Base-by-base conservation (phyloP, 2,329 filamentous ascomycete species). In the Monosporascus sp. region DNA sequence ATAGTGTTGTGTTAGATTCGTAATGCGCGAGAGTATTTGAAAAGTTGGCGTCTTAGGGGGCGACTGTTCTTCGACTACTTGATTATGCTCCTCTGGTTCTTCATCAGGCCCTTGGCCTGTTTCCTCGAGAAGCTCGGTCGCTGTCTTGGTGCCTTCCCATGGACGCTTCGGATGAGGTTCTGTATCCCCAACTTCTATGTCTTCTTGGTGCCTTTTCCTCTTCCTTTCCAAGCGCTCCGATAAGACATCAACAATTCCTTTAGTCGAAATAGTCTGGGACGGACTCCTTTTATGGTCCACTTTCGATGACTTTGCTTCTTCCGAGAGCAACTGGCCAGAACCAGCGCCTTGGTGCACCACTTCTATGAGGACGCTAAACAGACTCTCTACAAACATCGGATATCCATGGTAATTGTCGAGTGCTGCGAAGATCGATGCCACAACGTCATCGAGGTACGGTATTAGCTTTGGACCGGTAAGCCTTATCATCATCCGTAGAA, bases 371-470 rank as follows among this genome's bases (percentile, higher is more conserved):
- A 96, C 91, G 1, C 82, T 76, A 67, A 97, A 99, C 6, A 99
- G 75, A 46, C 86, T 81, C 65, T 96, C 91, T 1, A 96, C 92
- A 53, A 99, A 85, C 19, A 80, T 74, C 0, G 91, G 86, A 67
- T 99, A 97, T 1, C 94, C 94, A 63, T 99, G 94, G 63, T 94
- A 99, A 63, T 91, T 89, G 60, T 97, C 91, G n/a, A 99, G 74
- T 0, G 92, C 91, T 0, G 89, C 88, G 68, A 99, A 97, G 40
- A 99, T 91, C 1, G 90, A 93, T 5, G 86, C 88, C 3, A 97
- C 85, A 1, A 96, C 83, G 65, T 99, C 94, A 65, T 97, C 93
- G 2, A 99, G 76, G 65, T 92, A 97, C 0, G 92, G 91, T 11
- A 99, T 78, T 22, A 99, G 70, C 7, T 79, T 79, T 1, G 91